Conservation (phyloP, 768 basidiomycete genomes). For the Psilocybe tampanensis region DNA sequence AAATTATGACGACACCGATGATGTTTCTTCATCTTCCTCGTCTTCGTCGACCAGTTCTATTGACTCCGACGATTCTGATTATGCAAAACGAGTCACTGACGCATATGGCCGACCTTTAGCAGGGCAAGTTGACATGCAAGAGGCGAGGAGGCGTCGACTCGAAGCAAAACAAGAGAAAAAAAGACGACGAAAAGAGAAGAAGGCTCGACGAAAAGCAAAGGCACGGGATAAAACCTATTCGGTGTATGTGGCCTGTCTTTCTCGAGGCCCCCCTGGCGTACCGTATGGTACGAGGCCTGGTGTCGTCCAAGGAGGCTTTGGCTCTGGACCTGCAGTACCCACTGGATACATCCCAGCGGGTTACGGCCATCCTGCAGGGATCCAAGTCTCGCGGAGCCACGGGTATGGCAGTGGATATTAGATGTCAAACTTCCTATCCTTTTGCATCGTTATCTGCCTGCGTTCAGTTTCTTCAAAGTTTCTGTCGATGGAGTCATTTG, state of each 20-base stretch:
- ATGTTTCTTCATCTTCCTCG: slow-evolving; percentile 47
- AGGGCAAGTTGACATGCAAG: slow-evolving; percentile 30
- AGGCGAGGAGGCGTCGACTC: slow-evolving; percentile 53
- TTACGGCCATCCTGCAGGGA: not conserved
- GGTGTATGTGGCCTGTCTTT: slow-evolving; percentile 60
- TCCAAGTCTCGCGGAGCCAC: not conserved
- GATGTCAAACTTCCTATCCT: not conserved
- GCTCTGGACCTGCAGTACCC: not conserved
- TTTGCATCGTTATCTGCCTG: too few species aligned
- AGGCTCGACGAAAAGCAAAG: slow-evolving; percentile 56
- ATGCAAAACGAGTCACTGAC: slow-evolving; percentile 22
- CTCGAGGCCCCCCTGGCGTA: slow-evolving; percentile 13
- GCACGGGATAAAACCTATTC: slow-evolving; percentile 65
- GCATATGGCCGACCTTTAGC: slow-evolving; percentile 42
- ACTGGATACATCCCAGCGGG: slow-evolving; percentile 16
- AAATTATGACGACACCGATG: slow-evolving; percentile 42
- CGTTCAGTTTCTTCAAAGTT: too few species aligned
- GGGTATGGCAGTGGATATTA: slow-evolving; percentile 21
- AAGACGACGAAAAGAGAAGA: slow-evolving; percentile 66
- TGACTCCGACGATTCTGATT: slow-evolving; percentile 42
- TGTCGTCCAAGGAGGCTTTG: slow-evolving; percentile 24
- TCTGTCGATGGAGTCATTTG: too few species aligned
- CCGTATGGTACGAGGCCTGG: slow-evolving; percentile 9
- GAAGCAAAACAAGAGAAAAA: slow-evolving; percentile 64
- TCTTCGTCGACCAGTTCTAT: slow-evolving; percentile 45